Conservation (phyloP, 805 yeast species). For the Myxozyma melibiosi region DNA sequence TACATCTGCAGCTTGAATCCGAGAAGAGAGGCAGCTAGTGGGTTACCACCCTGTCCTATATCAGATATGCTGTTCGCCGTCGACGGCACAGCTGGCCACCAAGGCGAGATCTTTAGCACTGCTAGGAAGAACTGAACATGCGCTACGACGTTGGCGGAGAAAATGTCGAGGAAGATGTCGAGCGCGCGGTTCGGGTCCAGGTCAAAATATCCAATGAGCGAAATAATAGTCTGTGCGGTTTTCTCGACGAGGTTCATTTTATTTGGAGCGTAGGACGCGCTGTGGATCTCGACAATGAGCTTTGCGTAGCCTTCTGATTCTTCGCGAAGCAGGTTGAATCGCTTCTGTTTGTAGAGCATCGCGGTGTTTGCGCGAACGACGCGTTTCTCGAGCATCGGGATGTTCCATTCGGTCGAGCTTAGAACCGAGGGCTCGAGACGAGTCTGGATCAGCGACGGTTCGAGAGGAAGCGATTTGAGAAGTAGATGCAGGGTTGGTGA, state of each 20-base stretch:
- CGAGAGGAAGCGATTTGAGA: conserved; percentile 33
- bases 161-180: conserved; percentile 61
- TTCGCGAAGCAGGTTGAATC: conserved; percentile 70
- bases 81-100: conserved; percentile 60
- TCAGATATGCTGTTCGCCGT: not conserved
- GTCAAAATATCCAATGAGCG: conserved; percentile 70
- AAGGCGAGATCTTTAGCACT: conserved; percentile 56
- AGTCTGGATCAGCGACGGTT: conserved; percentile 32
- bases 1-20: conserved; percentile 48
- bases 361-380: conserved; percentile 47
- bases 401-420: conserved; percentile 12
- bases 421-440: conserved; percentile 36
- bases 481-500: conserved; percentile 23
- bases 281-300: conserved; percentile 42
- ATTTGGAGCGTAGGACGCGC: conserved; percentile 25
- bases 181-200: conserved; percentile 73
- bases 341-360: conserved; percentile 53
- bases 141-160: conserved; percentile 48
- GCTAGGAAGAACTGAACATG: conserved; percentile 52
- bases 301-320: conserved; percentile 78
- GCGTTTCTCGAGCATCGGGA: conserved; percentile 43
- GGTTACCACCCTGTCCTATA: conserved; percentile 54
- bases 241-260: conserved; percentile 41
- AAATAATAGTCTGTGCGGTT: conserved; percentile 53
- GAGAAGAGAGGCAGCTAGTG: conserved; percentile 56